Evolutionary conservation across 2,329 filamentous ascomycete genomes (phyloP), one percentile per base, ranked within the genome.

Genomic region (Fusarium graminum): DNA sequence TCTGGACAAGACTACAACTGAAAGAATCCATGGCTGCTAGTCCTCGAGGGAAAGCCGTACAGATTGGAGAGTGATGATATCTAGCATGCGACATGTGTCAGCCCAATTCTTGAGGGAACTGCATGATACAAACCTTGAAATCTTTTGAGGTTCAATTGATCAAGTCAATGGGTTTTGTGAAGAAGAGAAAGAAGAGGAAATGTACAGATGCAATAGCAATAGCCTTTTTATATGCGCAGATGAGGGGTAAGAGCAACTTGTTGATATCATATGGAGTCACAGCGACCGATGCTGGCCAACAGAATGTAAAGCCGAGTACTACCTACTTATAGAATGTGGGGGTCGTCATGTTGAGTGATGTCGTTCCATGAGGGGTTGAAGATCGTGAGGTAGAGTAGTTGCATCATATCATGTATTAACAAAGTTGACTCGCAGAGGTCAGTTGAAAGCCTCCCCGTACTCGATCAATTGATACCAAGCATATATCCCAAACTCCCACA

Each of bases 1-100:
- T 69, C 67, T 78, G 77, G 76, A 79, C 71, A 77, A 78, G 71
- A 76, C 62, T 74, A 76, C 75, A 71, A 69, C 67, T 58, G 69
- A 77, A 78, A 74, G 76, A 68, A 53, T 72, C 72, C 77, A 79
- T 78, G 72, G 58, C 71, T 68, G 69, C 53, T 63, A 57, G 50
- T 36, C 34, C 34, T 36, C 34, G 26, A 41, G 61, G 66, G 64
- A 52, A 34, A 39, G 61, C 67, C 70, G 66, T 77, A 77, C 75
- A 72, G 62, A 28, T 67, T 69, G 52, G 50, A 50, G 42, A 41
- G 36, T 57, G 42, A 44, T 61, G 59, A 52, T 55, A 71, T 71
- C 70, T 72, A 62, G 68, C n/a, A 53, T 68, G 41, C 59, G 42
- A 59, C 56, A 61, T 30, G 59, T 63, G 70, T 72, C 59, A 72